Percentiles rank a stretch among this genome's conserved stretches.
Conservation (phyloP, 345 rosid species). For the Noccaea bulbosa region DNA sequence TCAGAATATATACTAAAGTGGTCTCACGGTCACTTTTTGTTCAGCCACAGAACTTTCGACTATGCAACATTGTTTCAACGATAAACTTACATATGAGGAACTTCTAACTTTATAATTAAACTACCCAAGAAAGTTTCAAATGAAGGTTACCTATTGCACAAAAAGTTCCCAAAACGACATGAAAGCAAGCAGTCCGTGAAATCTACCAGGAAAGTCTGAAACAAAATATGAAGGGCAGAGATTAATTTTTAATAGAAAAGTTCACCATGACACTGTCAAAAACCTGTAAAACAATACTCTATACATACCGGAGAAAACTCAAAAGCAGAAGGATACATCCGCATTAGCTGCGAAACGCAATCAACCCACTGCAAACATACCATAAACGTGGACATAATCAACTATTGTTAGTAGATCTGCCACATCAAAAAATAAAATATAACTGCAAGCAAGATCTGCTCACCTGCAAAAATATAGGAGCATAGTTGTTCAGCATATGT, state of each 20-base stretch:
- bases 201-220: constrained; percentile 90
- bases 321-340: constrained; percentile 97
- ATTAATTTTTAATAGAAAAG: constrained; percentile 15
- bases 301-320: constrained; percentile 91
- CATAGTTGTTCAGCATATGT: constrained; percentile 76
- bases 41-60: background rate
- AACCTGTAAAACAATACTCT: constrained; percentile 19
- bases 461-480: constrained; percentile 99
- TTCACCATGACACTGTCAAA: constrained; percentile 14
- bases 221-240: constrained; percentile 14
- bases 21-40: constrained; percentile 11
- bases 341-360: constrained; percentile 83
- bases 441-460: constrained; percentile 20
- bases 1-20: constrained; percentile 8
- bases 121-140: constrained; percentile 17
- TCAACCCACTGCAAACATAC: constrained; percentile 90
- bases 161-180: constrained; percentile 93
- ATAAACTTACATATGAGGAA: constrained; percentile 11
- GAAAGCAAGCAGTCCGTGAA: constrained; percentile 87
- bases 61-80: constrained; percentile 15
- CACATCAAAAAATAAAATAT: constrained; percentile 10
- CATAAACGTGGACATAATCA: constrained; percentile 28
- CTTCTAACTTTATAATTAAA: constrained; percentile 23
- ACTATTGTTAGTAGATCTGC: constrained; percentile 1
- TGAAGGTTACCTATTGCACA: constrained; percentile 77